Base-by-base conservation (phyloP, 73 alveolate species). In the Paramecium biaurelia region DNA sequence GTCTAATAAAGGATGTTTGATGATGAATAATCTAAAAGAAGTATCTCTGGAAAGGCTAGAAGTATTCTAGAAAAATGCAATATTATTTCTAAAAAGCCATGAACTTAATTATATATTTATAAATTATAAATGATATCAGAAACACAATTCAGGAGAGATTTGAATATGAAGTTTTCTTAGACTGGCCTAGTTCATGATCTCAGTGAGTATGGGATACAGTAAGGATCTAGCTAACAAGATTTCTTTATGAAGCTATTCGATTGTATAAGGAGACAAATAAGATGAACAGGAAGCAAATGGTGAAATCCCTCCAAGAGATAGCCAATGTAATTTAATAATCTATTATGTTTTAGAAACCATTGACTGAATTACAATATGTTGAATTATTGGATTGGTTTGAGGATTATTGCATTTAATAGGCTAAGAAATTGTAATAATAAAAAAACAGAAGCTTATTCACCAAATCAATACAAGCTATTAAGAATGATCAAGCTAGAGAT, bases 221-320 rank as follows among this genome's bases (percentile, higher is more conserved):
- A 63, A 63, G 45, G 84, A 63, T 63, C 84, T 63, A 63, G 84
- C 84, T 63, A 63, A 63, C 84, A 63, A 63, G 84, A 63, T 63
- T 63, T 63, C 45, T 63, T 12, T 63, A 63, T 63, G 84, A 63
- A 32, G 84, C 84, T 14, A 63, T 63, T 18, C 84, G 45, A 63
- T 21, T 63, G 84, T 63, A 12, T 63, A 63, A 63, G 26, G 84
- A 21, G 18, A 18, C 28, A 20, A 53, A 63, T 63, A 63, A 63
- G 84, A 63, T 63, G 84, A 63, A 63, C 84, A 63, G 84, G 45
- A 63, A 63, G 45, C 23, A 63, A 63, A 26, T 63, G 84, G 84
- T 63, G 41, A 63, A 32, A 2, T 63, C 84, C 11, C 45, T 63
- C 41, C 26, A 26, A 63, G 84, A 63, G 45, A 30, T 63, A 63